phyloP scores from a whole-genome alignment of 352 stramenopile species.

The Pythium chondricola region DNA sequence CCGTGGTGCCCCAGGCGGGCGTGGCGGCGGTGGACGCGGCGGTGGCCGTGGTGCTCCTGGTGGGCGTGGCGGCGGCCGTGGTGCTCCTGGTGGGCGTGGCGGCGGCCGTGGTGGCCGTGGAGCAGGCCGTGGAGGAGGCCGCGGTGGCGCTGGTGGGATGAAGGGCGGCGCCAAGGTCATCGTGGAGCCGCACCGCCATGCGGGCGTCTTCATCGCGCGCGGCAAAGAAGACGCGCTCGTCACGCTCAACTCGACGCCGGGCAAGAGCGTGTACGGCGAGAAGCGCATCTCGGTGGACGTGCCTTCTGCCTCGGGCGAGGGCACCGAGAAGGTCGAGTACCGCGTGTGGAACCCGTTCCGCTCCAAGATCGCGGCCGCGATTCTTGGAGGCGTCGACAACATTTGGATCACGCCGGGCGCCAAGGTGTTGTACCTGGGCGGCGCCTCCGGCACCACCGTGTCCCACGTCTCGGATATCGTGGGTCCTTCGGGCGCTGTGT shows the following conservation, averaged over 20 bases:
- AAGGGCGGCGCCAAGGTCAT: slow-evolving; percentile 95
- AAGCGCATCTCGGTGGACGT: slow-evolving; percentile 98
- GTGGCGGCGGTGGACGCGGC: slow-evolving; percentile 29
- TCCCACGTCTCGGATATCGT: slow-evolving; percentile 99
- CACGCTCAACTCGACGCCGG: slow-evolving; percentile 97
- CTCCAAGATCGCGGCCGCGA: slow-evolving; percentile 97
- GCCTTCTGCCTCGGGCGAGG: slow-evolving; percentile 75
- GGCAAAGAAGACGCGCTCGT: slow-evolving; percentile 98
- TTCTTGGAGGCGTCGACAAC: slow-evolving; percentile 98
- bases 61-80: slow-evolving; percentile 35
- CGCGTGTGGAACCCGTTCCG: slow-evolving; percentile 99
- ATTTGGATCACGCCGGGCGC: slow-evolving; percentile 97
- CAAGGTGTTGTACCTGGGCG: slow-evolving; percentile 98
- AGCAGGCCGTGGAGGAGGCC: slow-evolving; percentile 55
- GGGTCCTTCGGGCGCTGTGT: slow-evolving; percentile 94
- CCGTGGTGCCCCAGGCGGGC: neutral
- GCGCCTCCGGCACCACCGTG: slow-evolving; percentile 96
- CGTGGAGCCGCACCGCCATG: slow-evolving; percentile 97
- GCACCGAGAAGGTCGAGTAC: slow-evolving; percentile 98
- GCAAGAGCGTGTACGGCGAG: slow-evolving; percentile 98
- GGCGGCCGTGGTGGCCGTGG: slow-evolving; percentile 34
- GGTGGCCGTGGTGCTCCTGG: slow-evolving; percentile 38
- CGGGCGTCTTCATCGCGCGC: slow-evolving; percentile 97
- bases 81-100: slow-evolving; percentile 32
- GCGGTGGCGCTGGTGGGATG: slow-evolving; percentile 85